Base-by-base conservation (phyloP, 2,329 filamentous ascomycete species). In the Taxawa tesnikishii region DNA sequence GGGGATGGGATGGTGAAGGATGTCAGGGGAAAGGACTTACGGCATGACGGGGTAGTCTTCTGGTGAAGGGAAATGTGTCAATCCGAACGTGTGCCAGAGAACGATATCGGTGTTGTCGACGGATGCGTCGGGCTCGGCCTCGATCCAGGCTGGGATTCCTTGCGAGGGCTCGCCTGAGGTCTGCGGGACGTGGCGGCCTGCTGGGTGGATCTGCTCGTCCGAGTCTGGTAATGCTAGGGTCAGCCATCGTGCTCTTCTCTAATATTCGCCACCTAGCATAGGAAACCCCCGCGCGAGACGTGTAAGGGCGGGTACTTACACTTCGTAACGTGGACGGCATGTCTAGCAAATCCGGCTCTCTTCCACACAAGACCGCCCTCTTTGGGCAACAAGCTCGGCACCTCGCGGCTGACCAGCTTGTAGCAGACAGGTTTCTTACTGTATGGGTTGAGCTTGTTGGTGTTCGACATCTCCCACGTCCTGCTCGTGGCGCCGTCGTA, bases 31-130 rank as follows among this genome's bases (percentile, higher is more conserved):
- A 12, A 8, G 7, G 7, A 27, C 25, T 27, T 12, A 27, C 27
- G 84, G 84, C 85, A 94, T 94, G 45, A 94, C 68, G 17, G 87
- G 87, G 63, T 83, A 94, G 56, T 94, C 87, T 52, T 94, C 87
- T 0, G 85, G 84, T 0, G 81, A 65, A 0, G 87, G 85, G 63
- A 94, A 88, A 53, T 94, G 87, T 1, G 80, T 88, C 21, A 94
- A 67, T 21, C 87, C 87, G 48, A 94, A 94, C 0, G 84, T 93
- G 59, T 94, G 85, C 85, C 85, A 94, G 11, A 94, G 70, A 1
- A 94, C 85, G 17, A 94, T 62, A 51, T 94, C 83, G 1, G 76
- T 82, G 62, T 94, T 38, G 17, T 28, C 33, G 43, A 93, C 75
- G 15, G 63, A 70, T 36, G 70, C 73, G 28, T 60, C 61, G 9